Conservation (phyloP, 805 yeast species). For the Peterozyma xylosa region DNA sequence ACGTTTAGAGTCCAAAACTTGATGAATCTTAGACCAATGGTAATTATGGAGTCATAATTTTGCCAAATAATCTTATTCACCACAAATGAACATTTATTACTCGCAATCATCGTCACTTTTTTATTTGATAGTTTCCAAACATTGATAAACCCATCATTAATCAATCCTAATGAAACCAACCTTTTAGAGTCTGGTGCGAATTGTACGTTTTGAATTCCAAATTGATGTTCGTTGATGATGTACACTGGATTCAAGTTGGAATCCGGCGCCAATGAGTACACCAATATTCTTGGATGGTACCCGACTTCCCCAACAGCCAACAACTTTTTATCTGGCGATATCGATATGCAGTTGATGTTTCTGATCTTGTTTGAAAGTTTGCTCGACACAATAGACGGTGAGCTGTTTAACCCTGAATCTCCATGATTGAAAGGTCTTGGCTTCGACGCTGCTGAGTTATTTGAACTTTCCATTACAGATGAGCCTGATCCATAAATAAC, state of each 20-base stretch:
- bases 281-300: constrained; percentile 54
- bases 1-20: constrained; percentile 47
- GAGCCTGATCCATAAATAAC: constrained; percentile 14
- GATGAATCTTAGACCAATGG: constrained; percentile 54
- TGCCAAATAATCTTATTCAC: constrained; percentile 53
- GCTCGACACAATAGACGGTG: constrained; percentile 1
- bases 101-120: constrained; percentile 30
- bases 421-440: constrained; percentile 9
- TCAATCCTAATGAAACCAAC: constrained; percentile 57
- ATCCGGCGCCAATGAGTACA: constrained; percentile 49
- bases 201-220: constrained; percentile 47
- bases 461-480: constrained; percentile 11
- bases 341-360: constrained; percentile 47
- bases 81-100: constrained; percentile 57
- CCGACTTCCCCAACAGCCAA: constrained; percentile 71
- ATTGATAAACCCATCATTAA: constrained; percentile 61
- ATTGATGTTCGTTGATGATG: constrained; percentile 52
- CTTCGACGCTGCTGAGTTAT: constrained; percentile 9
- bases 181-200: constrained; percentile 53
- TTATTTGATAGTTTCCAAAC: constrained; percentile 40
- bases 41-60: constrained; percentile 32
- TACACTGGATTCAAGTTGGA: constrained; percentile 42
- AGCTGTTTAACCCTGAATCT: constrained; percentile 12
- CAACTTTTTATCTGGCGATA: constrained; percentile 44
- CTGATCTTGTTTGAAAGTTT: constrained; percentile 32